phyloP scores from a whole-genome alignment of 2,329 filamentous ascomycete species.

The Colletotrichum chrysophilum region DNA sequence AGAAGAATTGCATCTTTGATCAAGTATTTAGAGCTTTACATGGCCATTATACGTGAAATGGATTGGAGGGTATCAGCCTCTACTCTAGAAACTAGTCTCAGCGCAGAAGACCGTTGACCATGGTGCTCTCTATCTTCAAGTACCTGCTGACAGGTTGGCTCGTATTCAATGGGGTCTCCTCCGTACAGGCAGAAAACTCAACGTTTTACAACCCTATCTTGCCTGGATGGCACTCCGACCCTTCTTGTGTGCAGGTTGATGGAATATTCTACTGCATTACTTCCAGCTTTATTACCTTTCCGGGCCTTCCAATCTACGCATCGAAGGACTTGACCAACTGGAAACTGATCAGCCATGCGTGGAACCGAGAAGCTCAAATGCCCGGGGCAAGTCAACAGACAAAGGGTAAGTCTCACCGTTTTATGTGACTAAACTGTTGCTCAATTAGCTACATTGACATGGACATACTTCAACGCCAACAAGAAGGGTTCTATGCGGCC shows the following conservation, averaged over 20 bases:
- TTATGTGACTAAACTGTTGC: rapidly evolving
- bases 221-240: not conserved
- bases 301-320: not conserved
- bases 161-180: not conserved
- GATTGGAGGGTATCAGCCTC: no score
- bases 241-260: not conserved
- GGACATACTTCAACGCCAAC: not conserved
- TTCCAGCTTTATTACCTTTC: not conserved
- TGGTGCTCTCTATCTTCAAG: not conserved
- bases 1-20: rapidly evolving
- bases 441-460: not conserved
- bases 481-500: not conserved
- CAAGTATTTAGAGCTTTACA: not conserved
- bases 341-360: not conserved
- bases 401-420: rapidly evolving
- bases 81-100: no score
- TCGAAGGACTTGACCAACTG: not conserved
- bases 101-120: not conserved
- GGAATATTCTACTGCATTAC: not conserved
- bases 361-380: not conserved
- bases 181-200: not conserved
- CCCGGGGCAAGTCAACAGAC: not conserved
- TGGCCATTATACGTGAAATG: no score
- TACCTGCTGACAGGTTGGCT: not conserved
- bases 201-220: not conserved